Conservation (phyloP, 2,329 filamentous ascomycete genomes). For the Fusarium sp. region DNA sequence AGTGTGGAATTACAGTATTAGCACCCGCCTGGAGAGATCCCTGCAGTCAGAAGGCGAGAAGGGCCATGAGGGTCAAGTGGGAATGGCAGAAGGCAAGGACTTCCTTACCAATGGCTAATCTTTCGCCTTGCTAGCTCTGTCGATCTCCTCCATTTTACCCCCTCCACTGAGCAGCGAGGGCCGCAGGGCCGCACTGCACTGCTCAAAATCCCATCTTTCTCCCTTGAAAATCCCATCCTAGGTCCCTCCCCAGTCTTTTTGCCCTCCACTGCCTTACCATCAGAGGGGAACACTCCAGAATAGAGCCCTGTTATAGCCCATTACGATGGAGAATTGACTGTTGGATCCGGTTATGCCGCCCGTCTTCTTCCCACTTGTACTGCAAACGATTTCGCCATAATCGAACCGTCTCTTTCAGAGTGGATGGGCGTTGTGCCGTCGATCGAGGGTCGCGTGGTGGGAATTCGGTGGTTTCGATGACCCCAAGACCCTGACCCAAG, state of each 20-base stretch:
- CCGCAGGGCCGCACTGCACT: slow-evolving; percentile 12
- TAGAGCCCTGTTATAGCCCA: no score
- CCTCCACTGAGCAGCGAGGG: slow-evolving; percentile 22
- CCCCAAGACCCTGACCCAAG: slow-evolving; percentile 24
- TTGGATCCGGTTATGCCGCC: neutral
- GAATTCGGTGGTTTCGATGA: slow-evolving; percentile 28
- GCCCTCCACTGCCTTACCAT: neutral
- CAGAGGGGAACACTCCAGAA: neutral
- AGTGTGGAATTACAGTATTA: slow-evolving; percentile 39
- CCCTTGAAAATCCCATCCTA: slow-evolving; percentile 28
- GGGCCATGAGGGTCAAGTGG: slow-evolving; percentile 28
- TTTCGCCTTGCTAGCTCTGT: slow-evolving; percentile 26
- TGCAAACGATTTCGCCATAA: neutral
- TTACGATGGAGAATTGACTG: neutral
- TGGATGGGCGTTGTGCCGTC: neutral
- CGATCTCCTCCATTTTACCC: slow-evolving; percentile 32
- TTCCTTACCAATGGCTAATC: slow-evolving; percentile 28
- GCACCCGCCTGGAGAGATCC: neutral
- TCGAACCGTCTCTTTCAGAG: neutral
- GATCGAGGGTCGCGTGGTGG: slow-evolving; percentile 25
- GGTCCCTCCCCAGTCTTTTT: slow-evolving; percentile 12
- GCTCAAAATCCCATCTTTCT: slow-evolving; percentile 40
- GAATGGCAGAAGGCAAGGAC: slow-evolving; percentile 22
- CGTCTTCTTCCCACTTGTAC: neutral
- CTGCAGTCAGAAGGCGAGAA: neutral